Base-by-base conservation (phyloP, 2,329 filamentous ascomycete species). In the Scedosporium dehoogii region DNA sequence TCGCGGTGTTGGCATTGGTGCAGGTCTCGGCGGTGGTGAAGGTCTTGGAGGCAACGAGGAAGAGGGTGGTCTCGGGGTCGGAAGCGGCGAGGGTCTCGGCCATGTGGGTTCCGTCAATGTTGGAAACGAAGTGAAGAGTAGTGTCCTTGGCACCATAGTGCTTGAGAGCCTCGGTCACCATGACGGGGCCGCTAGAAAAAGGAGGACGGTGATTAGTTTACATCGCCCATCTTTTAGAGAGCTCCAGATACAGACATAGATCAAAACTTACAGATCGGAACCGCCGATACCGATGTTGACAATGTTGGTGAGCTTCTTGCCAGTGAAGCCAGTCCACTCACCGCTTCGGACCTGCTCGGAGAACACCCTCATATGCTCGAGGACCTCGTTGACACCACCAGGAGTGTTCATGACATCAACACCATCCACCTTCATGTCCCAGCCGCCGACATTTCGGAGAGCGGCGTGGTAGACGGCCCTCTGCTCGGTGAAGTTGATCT, bases 401-500 rank as follows among this genome's bases (percentile, higher is more conserved):
- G 92, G 85, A 65, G 88, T 86, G 75, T 89, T 92, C 74, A 97
- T 93, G 71, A 99, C 94, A 73, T 96, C 93, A 78, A 92, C 81
- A 65, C 92, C 93, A 68, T 97, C 88, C 38, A 97, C 94, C 77
- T 91, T 80, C 81, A 89, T 87, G 27, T 83, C 86, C 83, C 90
- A 86, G 74, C 90, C 92, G 74, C 85, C 83, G 67, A 92, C 87
- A 75, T 99, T 99, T 74, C 94, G 89, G 72, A 99, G 84, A 58
- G 94, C 94, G 69, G 91, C 85, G 79, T 99, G 94, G 81, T 96
- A 96, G 67, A 99, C 94, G 67, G 94, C 94, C 67, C 94, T 88
- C 73, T 93, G 82, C 82, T 99, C 94, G 64, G 94, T 99, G 80
- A 97, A 97, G 85, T 99, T 99, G 83, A 99, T 97, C 84, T 96